A percentile compares a stretch with the other conserved stretches of the same genome.
Evolutionary conservation across 2,329 filamentous ascomycete species (phyloP).

Genomic region (Alternaria gaisen): DNA sequence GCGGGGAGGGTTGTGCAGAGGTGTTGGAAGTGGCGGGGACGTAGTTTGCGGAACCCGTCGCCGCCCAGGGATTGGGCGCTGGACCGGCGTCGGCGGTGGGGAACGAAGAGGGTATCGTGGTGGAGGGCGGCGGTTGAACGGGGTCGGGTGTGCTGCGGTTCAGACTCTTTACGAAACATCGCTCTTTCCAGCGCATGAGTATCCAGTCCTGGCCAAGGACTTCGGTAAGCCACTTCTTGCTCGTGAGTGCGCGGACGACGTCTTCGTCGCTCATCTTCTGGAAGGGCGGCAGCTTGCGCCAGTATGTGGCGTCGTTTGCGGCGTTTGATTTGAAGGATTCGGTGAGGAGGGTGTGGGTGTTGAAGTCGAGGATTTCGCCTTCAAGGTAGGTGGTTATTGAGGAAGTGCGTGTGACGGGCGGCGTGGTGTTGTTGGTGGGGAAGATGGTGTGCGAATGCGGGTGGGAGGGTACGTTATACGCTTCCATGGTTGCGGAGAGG

Average conservation of each 20-base stretch:
- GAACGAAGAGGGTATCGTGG: slow-evolving; percentile 11
- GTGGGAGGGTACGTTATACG: slow-evolving; percentile 69
- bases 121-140: slow-evolving; percentile 20
- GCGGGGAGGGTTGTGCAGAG: slow-evolving; percentile 7
- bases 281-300: slow-evolving; percentile 60
- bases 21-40: neutral
- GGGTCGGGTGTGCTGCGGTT: slow-evolving; percentile 28
- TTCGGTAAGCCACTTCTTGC: slow-evolving; percentile 43
- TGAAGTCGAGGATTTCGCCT: slow-evolving; percentile 73
- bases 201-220: slow-evolving; percentile 59
- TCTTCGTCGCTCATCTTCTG: slow-evolving; percentile 51
- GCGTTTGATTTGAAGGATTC: slow-evolving; percentile 58
- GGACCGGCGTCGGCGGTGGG: slow-evolving; percentile 7
- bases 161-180: slow-evolving; percentile 56
- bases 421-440: slow-evolving; percentile 19
- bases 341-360: slow-evolving; percentile 61
- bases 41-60: slow-evolving; percentile 5
- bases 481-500: slow-evolving; percentile 73
- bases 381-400: slow-evolving; percentile 72
- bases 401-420: slow-evolving; percentile 46
- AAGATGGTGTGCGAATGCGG: slow-evolving; percentile 42
- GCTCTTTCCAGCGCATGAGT: slow-evolving; percentile 66
- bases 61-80: slow-evolving; percentile 7
- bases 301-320: slow-evolving; percentile 58
- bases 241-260: slow-evolving; percentile 56